These are phyloP conservation scores for Eleusine indica DNA, from an alignment of 176 grass and related monocot species.

Conservation along the genomic window DNA sequence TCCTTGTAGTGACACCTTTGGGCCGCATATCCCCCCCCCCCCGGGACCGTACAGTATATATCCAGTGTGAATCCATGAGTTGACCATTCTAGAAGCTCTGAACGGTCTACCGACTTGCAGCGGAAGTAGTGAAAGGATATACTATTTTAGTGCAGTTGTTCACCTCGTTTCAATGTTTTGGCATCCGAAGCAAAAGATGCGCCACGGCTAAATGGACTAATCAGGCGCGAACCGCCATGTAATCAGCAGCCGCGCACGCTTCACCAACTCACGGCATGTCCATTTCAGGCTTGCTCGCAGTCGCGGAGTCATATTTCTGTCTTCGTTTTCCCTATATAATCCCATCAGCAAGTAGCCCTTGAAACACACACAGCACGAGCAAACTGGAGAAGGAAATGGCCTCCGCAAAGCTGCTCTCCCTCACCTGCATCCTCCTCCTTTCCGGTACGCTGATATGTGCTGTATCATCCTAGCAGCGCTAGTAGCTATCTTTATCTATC, in stretches of 20 bases:
- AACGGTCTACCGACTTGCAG: neutral
- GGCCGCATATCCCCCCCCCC: no score
- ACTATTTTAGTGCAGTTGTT: neutral
- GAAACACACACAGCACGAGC: neutral
- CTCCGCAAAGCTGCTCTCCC: slow-evolving; percentile 36
- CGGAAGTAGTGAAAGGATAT: slow-evolving; percentile 1
- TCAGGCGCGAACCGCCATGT: neutral
- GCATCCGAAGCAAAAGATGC: neutral
- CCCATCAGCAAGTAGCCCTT: neutral
- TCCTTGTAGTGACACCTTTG: no score
- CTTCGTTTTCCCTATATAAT: slow-evolving; percentile 15
- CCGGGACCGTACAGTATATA: neutral
- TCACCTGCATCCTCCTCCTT: slow-evolving; percentile 41
- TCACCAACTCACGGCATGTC: neutral
- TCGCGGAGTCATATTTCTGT: no score
- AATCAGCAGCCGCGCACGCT: slow-evolving; percentile 8
- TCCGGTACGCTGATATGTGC: slow-evolving; percentile 6
- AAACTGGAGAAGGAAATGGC: slow-evolving; percentile 24
- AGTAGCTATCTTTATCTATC: no score
- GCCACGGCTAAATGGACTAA: neutral
- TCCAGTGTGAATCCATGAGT: neutral
- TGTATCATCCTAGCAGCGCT: no score
- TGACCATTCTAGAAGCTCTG: neutral
- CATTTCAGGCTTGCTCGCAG: neutral
- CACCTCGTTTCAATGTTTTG: neutral